Conservation (phyloP, 2,329 filamentous ascomycete species). For the Blumeria hordei region DNA sequence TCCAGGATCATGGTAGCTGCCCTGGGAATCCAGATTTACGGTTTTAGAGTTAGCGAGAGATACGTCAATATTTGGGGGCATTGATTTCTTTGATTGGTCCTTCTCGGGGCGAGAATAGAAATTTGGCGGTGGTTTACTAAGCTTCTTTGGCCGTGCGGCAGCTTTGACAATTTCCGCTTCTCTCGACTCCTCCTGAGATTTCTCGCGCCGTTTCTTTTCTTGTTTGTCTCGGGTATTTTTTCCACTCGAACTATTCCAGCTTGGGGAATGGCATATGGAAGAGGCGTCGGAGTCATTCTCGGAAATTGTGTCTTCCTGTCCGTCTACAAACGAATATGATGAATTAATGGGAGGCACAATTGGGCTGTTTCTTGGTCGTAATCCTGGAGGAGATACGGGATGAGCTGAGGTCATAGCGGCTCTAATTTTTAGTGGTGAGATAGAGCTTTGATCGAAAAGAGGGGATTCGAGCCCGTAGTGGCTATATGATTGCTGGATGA, state of each 20-base stretch:
- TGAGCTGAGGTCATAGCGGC: no score
- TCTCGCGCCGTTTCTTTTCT: conserved; percentile 13
- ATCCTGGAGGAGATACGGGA: no score
- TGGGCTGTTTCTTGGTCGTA: no score
- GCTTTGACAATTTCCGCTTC: conserved; percentile 18
- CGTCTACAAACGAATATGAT: no score
- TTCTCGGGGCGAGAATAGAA: neutral
- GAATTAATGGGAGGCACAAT: no score
- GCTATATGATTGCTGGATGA: no score
- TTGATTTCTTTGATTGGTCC: conserved; percentile 2
- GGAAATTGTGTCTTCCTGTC: conserved; percentile 3
- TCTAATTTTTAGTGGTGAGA: no score
- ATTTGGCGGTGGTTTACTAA: conserved; percentile 11
- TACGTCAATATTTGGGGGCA: conserved; percentile 1
- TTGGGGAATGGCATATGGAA: conserved; percentile 33
- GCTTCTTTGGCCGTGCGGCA: conserved; percentile 4
- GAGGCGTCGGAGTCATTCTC: conserved; percentile 11
- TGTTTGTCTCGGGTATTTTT: conserved; percentile 21
- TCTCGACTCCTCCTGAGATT: conserved; percentile 13
- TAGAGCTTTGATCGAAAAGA: no score
- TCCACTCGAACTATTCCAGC: conserved; percentile 32
- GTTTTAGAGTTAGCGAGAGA: neutral
- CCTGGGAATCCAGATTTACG: conserved; percentile 8
- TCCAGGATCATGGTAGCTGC: neutral
- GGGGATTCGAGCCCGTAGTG: no score